phyloP scores from a whole-genome alignment of 176 grass and related monocot genomes.

The Zoysia japonica region DNA sequence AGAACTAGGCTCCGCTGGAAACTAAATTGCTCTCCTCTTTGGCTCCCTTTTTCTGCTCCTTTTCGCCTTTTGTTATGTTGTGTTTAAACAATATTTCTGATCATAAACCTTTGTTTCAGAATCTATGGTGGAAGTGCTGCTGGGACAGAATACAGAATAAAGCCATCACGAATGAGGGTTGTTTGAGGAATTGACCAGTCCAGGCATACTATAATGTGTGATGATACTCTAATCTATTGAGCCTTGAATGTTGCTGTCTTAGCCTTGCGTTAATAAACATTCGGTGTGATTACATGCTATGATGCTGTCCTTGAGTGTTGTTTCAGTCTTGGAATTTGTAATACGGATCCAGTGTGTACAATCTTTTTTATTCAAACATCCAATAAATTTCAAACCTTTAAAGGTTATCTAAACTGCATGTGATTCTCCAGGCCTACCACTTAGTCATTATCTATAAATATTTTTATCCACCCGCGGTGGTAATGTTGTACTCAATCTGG shows the following conservation, averaged over 20 bases:
- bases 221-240: conserved; percentile 41
- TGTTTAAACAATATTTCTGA: conserved; percentile 34
- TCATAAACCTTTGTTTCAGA: conserved; percentile 40
- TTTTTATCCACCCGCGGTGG: neutral
- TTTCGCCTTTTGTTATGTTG: conserved; percentile 13
- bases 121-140: conserved; percentile 39
- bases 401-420: neutral
- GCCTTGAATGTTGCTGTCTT: conserved; percentile 22
- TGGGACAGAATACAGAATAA: conserved; percentile 43
- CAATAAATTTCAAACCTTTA: neutral
- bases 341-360: neutral
- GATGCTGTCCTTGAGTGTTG: conserved; percentile 30
- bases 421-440: neutral
- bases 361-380: neutral
- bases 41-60: neutral
- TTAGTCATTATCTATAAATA: neutral
- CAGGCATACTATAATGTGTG: conserved; percentile 2
- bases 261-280: conserved; percentile 40
- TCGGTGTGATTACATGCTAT: conserved; percentile 30
- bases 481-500: neutral
- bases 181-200: conserved; percentile 38
- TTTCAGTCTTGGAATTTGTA: conserved; percentile 24
- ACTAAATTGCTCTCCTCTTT: conserved; percentile 34
- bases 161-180: conserved; percentile 27
- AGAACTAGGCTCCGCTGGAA: conserved; percentile 39